phyloP scores from a whole-genome alignment of 2,329 filamentous ascomycete species.

The Fusarium multiceps region DNA sequence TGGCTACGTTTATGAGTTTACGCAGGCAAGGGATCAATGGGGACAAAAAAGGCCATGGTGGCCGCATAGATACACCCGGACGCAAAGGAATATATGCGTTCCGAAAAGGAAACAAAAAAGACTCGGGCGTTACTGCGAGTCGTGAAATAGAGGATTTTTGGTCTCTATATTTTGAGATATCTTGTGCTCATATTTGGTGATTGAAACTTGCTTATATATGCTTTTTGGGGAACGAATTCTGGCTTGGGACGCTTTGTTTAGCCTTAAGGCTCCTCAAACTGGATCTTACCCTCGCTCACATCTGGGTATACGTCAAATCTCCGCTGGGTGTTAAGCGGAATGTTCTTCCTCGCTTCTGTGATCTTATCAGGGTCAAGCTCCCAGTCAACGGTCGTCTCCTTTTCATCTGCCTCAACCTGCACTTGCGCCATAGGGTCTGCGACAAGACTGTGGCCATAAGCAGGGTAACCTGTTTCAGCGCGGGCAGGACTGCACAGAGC shows the following conservation, averaged over 20 bases:
- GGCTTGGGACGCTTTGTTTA: neutral
- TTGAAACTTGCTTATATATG: neutral
- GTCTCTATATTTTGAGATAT: slow-evolving; percentile 9
- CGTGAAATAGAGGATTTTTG: slow-evolving; percentile 32
- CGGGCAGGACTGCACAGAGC: slow-evolving; percentile 91
- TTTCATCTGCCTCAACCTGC: slow-evolving; percentile 81
- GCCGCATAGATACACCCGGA: slow-evolving; percentile 37
- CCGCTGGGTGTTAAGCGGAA: slow-evolving; percentile 85
- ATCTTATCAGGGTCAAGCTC: slow-evolving; percentile 77
- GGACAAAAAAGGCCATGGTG: slow-evolving; percentile 31
- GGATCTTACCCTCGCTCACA: slow-evolving; percentile 72
- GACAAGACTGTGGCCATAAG: slow-evolving; percentile 91
- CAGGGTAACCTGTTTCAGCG: slow-evolving; percentile 81
- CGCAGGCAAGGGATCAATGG: slow-evolving; percentile 30
- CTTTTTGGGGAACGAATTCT: neutral
- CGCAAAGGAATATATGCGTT: slow-evolving; percentile 20
- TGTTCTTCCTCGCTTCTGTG: slow-evolving; percentile 79
- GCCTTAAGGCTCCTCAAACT: slow-evolving; percentile 48
- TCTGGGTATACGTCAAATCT: slow-evolving; percentile 97
- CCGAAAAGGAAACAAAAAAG: slow-evolving; percentile 21
- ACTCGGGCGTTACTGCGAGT: slow-evolving; percentile 32
- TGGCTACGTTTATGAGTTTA: slow-evolving; percentile 41
- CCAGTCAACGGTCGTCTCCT: slow-evolving; percentile 79
- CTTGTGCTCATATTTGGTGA: neutral
- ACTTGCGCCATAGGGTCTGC: slow-evolving; percentile 88